Base-by-base conservation (phyloP, 2,329 filamentous ascomycete genomes). In the Lasiodiplodia gonubiensis region DNA sequence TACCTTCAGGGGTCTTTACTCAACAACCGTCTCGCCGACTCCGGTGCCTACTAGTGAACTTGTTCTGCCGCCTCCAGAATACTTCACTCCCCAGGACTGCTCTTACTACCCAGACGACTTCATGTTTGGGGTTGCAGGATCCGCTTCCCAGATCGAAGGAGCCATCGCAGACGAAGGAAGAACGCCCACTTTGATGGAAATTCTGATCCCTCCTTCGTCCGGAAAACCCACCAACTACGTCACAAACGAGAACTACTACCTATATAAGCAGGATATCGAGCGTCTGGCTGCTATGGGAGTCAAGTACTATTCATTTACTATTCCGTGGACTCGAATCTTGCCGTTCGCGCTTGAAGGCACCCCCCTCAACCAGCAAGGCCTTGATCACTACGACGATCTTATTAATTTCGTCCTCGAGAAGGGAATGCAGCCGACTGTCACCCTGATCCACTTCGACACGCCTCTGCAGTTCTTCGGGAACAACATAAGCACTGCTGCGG, bases 291-390 rank as follows among this genome's bases (percentile, higher is more conserved):
- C 78, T 7, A 69, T 79, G 8, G 78, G 78, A n/a, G 70, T 79
- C 12, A 74, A 74, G 23, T 70, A 73, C 7, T 80, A 77, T 65
- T 77, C 74, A 11, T 85, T 85, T 72, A 80, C 78, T 3, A 81
- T 85, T 53, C 76, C 82, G 0, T 86, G 83, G 83, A 75, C 80
- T 2, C 79, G 84, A 1, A 82, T 85, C 64, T 74, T 85, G n/a
- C 84, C 84, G 0, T 85, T 85, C 64, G 81, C 79, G 3, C 69
- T 78, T 1, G 76, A 79, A 0, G 82, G 82, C 0, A 82, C 84
- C 0, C 77, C 77, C 0, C 75, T 86, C 68, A 86, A 85, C 67
- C 73, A 82, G 67, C 72, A 80, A 49, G 83, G 77, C 0, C 73
- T 86, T 16, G 73, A 77, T 3, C 83, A 85, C 67, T 86, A 86